phyloP scores from a whole-genome alignment of 176 grass and related monocot species.

The Oryza australiensis region DNA sequence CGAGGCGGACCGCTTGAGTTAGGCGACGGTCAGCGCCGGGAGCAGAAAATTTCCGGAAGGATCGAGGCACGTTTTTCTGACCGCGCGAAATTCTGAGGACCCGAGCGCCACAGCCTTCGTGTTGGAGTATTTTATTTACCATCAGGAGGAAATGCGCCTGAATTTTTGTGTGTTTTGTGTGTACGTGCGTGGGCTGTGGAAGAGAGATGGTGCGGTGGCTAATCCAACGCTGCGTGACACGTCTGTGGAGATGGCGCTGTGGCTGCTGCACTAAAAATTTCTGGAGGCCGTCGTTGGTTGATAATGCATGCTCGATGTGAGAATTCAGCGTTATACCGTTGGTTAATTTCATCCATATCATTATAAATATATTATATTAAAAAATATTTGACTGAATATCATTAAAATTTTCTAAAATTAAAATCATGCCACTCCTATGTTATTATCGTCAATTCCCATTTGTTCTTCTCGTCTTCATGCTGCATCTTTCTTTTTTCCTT shows the following conservation, averaged over 20 bases:
- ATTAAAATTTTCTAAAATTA: too few species aligned
- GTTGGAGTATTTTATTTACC: neutral
- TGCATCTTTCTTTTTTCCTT: too few species aligned
- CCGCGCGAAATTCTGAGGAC: conserved; percentile 21
- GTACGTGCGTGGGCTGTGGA: neutral
- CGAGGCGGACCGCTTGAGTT: too few species aligned
- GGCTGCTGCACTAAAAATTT: neutral
- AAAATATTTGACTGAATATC: too few species aligned
- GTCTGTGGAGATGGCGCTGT: neutral
- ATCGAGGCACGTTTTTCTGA: conserved; percentile 23
- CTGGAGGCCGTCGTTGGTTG: too few species aligned
- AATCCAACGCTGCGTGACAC: neutral
- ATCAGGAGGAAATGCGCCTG: neutral
- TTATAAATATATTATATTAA: too few species aligned
- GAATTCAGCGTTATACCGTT: too few species aligned
- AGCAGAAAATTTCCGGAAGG: neutral
- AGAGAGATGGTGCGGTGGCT: neutral
- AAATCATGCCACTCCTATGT: too few species aligned
- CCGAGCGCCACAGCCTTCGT: neutral
- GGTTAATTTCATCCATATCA: too few species aligned
- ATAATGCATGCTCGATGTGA: too few species aligned
- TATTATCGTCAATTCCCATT: too few species aligned
- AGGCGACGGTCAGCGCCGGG: neutral
- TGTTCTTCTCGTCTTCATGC: too few species aligned
- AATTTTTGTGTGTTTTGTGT: neutral